A percentile compares a stretch with the other conserved stretches of the same genome.
phyloP scores from a whole-genome alignment of 805 yeast genomes.

The Trichomonascus vanleenenianus region DNA sequence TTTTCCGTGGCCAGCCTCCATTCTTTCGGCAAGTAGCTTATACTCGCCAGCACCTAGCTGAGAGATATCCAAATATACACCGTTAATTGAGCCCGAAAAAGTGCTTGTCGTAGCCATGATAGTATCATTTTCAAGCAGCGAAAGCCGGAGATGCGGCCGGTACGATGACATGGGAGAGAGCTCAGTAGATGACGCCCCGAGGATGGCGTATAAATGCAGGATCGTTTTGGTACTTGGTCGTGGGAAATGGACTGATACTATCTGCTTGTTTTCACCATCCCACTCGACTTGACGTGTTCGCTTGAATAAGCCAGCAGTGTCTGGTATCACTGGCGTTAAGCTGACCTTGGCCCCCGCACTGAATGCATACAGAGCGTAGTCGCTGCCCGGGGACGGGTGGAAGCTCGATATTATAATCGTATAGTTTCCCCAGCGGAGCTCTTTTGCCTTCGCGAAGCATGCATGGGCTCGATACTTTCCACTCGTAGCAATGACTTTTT shows the following conservation, averaged over 20 bases:
- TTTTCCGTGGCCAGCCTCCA: conserved; percentile 21
- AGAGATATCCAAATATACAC: conserved; percentile 12
- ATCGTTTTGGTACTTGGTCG: background rate
- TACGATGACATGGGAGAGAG: conserved; percentile 4
- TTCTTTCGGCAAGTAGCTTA: conserved; percentile 17
- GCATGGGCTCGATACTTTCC: conserved; percentile 30
- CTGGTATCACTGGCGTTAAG: conserved; percentile 6
- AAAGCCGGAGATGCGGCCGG: conserved; percentile 14
- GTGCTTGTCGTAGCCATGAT: conserved; percentile 7
- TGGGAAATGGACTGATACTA: conserved; percentile 4
- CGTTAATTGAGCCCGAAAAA: conserved; percentile 13
- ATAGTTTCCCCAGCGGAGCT: conserved; percentile 30
- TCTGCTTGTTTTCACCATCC: conserved; percentile 12
- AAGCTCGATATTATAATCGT: conserved; percentile 42
- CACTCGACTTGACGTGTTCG: conserved; percentile 7
- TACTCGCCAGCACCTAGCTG: background rate
- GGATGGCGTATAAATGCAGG: background rate
- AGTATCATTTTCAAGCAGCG: conserved; percentile 6
- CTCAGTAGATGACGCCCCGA: background rate
- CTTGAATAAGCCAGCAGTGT: conserved; percentile 9
- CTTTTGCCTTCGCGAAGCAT: conserved; percentile 1
- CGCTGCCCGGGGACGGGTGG: conserved; percentile 25
- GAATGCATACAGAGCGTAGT: conserved; percentile 30
- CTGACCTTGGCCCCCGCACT: background rate
- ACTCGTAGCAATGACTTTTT: conserved; percentile 27